Percentiles rank a stretch among this genome's conserved stretches.
Conservation (phyloP, 495 filamentous ascomycete genomes). For the Penicillium cataractarum region DNA sequence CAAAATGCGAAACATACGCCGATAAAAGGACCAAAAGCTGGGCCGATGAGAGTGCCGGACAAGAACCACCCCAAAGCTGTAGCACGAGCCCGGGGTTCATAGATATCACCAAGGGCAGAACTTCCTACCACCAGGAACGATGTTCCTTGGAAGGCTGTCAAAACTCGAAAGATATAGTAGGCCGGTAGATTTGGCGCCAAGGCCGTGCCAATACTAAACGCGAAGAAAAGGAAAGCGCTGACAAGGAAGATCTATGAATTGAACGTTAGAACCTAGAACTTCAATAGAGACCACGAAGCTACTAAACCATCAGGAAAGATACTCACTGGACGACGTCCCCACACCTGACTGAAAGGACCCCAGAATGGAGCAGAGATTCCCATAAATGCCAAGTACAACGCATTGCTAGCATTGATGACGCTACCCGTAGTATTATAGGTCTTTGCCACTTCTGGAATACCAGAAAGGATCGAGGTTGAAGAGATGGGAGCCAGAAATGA, state of each 20-base stretch:
- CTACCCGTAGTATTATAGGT: slow-evolving; percentile 64
- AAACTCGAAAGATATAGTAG: slow-evolving; percentile 70
- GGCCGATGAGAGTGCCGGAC: slow-evolving; percentile 69
- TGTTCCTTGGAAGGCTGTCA: slow-evolving; percentile 74
- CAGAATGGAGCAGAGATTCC: slow-evolving; percentile 67
- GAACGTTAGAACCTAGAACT: slow-evolving; percentile 13
- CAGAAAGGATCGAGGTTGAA: slow-evolving; percentile 69
- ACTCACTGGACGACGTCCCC: slow-evolving; percentile 62
- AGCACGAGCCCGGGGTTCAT: slow-evolving; percentile 65
- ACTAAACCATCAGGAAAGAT: neutral
- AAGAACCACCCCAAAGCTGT: slow-evolving; percentile 73
- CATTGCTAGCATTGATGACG: slow-evolving; percentile 71
- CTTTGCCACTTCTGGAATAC: slow-evolving; percentile 66
- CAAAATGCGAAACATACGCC: slow-evolving; percentile 35
- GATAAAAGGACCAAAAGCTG: slow-evolving; percentile 69
- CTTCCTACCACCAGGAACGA: slow-evolving; percentile 68
- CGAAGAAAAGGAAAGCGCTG: slow-evolving; percentile 61
- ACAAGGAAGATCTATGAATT: slow-evolving; percentile 54
- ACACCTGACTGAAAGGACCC: slow-evolving; percentile 70
- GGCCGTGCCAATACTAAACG: slow-evolving; percentile 67
- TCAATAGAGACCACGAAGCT: neutral
- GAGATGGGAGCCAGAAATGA: slow-evolving; percentile 70
- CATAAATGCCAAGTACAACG: slow-evolving; percentile 71
- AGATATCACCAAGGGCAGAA: slow-evolving; percentile 66
- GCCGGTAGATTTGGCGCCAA: slow-evolving; percentile 65